Conservation (phyloP, 495 filamentous ascomycete genomes). For the Podospora comata region DNA sequence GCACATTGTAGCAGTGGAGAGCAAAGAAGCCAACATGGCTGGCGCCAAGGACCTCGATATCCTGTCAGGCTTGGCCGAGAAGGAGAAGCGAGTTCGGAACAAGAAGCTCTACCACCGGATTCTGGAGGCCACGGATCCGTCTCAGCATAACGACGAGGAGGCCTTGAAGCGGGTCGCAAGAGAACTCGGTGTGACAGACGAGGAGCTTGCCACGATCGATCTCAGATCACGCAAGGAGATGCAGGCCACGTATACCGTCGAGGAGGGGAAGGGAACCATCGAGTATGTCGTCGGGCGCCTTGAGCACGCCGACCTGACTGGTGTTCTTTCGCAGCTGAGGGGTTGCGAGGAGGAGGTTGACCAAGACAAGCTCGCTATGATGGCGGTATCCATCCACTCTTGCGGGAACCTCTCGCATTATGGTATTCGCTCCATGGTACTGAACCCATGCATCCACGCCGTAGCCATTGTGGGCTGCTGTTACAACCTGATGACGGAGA, state of each 20-base stretch:
- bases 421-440: conserved; percentile 76
- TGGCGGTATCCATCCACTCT: conserved; percentile 93
- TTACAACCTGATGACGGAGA: conserved; percentile 93
- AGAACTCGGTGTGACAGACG: conserved; percentile 32
- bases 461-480: conserved; percentile 96
- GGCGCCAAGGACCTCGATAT: conserved; percentile 82
- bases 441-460: conserved; percentile 79
- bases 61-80: conserved; percentile 64
- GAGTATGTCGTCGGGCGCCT: conserved; percentile 62
- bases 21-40: conserved; percentile 75
- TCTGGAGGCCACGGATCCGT: conserved; percentile 38
- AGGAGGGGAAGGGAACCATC: conserved; percentile 61
- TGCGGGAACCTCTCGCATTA: conserved; percentile 97
- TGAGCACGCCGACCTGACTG: conserved; percentile 56
- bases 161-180: conserved; percentile 39
- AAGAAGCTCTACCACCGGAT: conserved; percentile 66
- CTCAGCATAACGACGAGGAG: conserved; percentile 38
- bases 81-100: conserved; percentile 65
- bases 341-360: conserved; percentile 30
- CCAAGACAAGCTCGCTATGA: conserved; percentile 52
- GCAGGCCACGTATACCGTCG: conserved; percentile 44
- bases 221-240: conserved; percentile 47
- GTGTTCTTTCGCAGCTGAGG: conserved; percentile 48
- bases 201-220: conserved; percentile 40
- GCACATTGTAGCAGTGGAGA: conserved; percentile 87